phyloP scores from a whole-genome alignment of 306 rosid species.

The Morella rubra region DNA sequence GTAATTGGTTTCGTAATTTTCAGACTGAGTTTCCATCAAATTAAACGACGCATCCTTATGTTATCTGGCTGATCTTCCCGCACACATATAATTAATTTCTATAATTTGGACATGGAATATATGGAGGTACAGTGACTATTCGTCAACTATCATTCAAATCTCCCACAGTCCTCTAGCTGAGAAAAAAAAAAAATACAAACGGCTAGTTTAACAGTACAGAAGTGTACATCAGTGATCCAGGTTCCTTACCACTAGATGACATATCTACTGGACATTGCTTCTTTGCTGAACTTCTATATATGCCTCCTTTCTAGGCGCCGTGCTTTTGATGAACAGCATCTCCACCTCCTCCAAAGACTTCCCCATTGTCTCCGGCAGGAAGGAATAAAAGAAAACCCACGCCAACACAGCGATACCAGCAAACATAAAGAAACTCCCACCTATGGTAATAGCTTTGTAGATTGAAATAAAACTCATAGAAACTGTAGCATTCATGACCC shows the following conservation, averaged over 20 bases:
- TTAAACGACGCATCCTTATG: no score
- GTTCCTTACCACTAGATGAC: neutral
- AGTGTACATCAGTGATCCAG: neutral
- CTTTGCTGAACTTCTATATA: neutral
- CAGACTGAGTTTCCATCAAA: no score
- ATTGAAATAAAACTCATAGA: constrained; percentile 71
- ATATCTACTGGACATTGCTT: neutral
- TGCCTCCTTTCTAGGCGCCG: neutral
- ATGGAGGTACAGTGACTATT: no score
- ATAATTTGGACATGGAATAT: no score
- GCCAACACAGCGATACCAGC: constrained; percentile 62
- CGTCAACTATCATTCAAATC: neutral
- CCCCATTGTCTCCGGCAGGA: constrained; percentile 78
- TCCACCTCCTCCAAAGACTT: constrained; percentile 79
- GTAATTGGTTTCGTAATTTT: no score
- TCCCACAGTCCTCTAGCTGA: neutral
- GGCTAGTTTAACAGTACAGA: neutral
- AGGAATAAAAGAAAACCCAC: constrained; percentile 61
- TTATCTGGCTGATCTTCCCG: no score
- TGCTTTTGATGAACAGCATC: constrained; percentile 42
- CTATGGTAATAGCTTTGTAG: constrained; percentile 68
- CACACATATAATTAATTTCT: no score
- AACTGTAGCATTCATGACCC: constrained; percentile 59
- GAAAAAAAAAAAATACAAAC: neutral
- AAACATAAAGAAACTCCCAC: constrained; percentile 81